Percentiles rank a stretch among this genome's conserved stretches.
phyloP scores from a whole-genome alignment of 805 yeast genomes.

The Starmera caribaea region DNA sequence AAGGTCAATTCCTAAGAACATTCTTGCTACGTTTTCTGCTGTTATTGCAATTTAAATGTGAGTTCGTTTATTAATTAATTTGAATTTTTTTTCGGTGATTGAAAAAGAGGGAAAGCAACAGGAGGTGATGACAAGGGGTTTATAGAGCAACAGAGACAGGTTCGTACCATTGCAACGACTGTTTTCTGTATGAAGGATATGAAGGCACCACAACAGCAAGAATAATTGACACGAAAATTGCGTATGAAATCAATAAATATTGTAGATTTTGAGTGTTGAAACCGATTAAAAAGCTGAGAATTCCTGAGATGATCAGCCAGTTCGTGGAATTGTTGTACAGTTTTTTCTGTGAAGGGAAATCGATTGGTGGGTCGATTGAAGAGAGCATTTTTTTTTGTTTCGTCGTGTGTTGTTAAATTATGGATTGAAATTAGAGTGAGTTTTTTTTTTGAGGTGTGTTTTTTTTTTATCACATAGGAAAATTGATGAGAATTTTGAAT shows the following conservation, averaged over 20 bases:
- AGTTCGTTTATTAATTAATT: neutral
- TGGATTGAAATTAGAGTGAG: neutral
- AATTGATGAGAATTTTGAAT: no score
- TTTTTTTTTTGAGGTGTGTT: neutral
- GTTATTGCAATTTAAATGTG: neutral
- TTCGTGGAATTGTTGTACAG: slow-evolving; percentile 10
- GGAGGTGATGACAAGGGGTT: no score
- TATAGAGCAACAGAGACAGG: slow-evolving; percentile 9
- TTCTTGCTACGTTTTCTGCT: neutral
- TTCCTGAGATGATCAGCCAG: slow-evolving; percentile 14
- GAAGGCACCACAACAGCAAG: slow-evolving; percentile 42
- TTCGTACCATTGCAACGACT: slow-evolving; percentile 39
- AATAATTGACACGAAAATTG: slow-evolving; percentile 23
- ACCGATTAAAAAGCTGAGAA: slow-evolving; percentile 39
- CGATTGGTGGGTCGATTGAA: slow-evolving; percentile 16
- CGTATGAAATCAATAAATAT: slow-evolving; percentile 29
- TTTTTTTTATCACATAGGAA: no score
- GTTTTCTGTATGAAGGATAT: slow-evolving; percentile 44
- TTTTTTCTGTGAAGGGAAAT: slow-evolving; percentile 20
- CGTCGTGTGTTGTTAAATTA: neutral
- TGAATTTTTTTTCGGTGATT: neutral
- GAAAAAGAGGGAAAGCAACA: neutral
- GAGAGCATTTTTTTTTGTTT: neutral
- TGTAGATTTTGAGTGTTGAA: slow-evolving; percentile 34
- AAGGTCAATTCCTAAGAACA: slow-evolving; percentile 69